Conservation (phyloP, 352 stramenopile genomes). For the Globisporangium iwayamae region DNA sequence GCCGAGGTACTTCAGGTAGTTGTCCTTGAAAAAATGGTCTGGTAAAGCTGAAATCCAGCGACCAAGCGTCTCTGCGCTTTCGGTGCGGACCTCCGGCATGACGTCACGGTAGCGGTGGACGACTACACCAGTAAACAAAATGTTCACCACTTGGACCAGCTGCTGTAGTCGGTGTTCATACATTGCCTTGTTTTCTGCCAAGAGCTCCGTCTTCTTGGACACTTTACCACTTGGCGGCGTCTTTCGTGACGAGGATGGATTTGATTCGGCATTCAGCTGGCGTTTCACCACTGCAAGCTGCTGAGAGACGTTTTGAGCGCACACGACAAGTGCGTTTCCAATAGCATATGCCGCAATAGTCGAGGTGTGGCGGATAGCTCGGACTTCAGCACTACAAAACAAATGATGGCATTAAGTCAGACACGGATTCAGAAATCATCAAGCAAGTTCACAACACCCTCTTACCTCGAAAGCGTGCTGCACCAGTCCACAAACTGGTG, state of each 20-base stretch:
- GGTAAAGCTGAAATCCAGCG: conserved; percentile 84
- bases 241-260: conserved; percentile 20
- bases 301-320: conserved; percentile 44
- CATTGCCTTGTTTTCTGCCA: conserved; percentile 66
- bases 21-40: conserved; percentile 91
- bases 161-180: conserved; percentile 61
- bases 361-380: conserved; percentile 74
- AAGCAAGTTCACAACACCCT: background rate
- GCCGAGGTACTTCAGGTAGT: conserved; percentile 95
- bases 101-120: conserved; percentile 90
- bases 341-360: conserved; percentile 70
- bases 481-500: conserved; percentile 78
- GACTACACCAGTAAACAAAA: conserved; percentile 74
- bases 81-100: conserved; percentile 88
- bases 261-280: conserved; percentile 60
- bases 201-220: conserved; percentile 50
- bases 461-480: conserved; percentile 70
- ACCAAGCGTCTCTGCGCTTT: conserved; percentile 79
- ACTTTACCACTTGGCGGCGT: conserved; percentile 12
- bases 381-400: conserved; percentile 63
- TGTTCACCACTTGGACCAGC: conserved; percentile 54
- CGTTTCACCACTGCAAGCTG: conserved; percentile 67
- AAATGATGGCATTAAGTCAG: conserved; percentile 11
- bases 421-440: background rate
- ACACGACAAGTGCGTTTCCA: conserved; percentile 59